phyloP scores from a whole-genome alignment of 768 basidiomycete species.

The Amanita inopinata region DNA sequence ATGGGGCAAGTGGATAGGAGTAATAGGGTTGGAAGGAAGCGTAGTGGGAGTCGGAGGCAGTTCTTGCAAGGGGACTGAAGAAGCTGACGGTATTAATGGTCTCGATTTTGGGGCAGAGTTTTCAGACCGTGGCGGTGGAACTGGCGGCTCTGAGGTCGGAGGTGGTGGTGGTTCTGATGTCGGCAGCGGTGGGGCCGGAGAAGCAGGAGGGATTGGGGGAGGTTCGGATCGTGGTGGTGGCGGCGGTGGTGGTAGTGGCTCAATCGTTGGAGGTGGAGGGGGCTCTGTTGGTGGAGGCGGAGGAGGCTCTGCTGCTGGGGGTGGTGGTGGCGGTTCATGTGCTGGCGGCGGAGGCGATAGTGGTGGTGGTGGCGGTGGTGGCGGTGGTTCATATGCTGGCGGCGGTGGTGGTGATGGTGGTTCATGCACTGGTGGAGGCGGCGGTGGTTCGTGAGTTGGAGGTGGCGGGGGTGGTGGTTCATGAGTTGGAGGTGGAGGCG shows the following conservation, averaged over 20 bases:
- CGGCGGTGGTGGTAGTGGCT: slow-evolving; percentile 22
- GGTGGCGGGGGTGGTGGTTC: slow-evolving; percentile 14
- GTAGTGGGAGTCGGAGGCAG: slow-evolving; percentile 15
- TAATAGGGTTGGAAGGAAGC: slow-evolving; percentile 4
- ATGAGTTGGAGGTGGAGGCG: slow-evolving; percentile 20
- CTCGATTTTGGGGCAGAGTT: background rate
- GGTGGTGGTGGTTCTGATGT: slow-evolving; percentile 19
- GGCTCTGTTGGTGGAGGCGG: slow-evolving; percentile 17
- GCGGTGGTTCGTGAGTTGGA: slow-evolving; percentile 15
- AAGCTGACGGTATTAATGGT: slow-evolving; percentile 9
- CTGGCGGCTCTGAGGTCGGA: slow-evolving; percentile 22
- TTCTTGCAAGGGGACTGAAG: slow-evolving; percentile 16
- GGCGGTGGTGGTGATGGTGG: slow-evolving; percentile 25
- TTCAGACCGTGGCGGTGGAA: slow-evolving; percentile 28
- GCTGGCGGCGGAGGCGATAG: slow-evolving; percentile 21
- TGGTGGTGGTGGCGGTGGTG: slow-evolving; percentile 15
- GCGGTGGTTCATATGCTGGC: slow-evolving; percentile 26
- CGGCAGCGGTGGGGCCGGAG: slow-evolving; percentile 21
- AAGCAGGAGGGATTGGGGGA: slow-evolving; percentile 14
- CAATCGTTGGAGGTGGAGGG: slow-evolving; percentile 23
- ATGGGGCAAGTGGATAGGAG: slow-evolving; percentile 2
- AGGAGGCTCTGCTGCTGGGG: slow-evolving; percentile 14
- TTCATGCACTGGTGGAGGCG: slow-evolving; percentile 17
- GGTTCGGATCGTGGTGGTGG: slow-evolving; percentile 17
- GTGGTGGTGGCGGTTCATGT: slow-evolving; percentile 24